Base-by-base conservation (phyloP, 75 land plant genomes). In the Sequoia sempervirens region DNA sequence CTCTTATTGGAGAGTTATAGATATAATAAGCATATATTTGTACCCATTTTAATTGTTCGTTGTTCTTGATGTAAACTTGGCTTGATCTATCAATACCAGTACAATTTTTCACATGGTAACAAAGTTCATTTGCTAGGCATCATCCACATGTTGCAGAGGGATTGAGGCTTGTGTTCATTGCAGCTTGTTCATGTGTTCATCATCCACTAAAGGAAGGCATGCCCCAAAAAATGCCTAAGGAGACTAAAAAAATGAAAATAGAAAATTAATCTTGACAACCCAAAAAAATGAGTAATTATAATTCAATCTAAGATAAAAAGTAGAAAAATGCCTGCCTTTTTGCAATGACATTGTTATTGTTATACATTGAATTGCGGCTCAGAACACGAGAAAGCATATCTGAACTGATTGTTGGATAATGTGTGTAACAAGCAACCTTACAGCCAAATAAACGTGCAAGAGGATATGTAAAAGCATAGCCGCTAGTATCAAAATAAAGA, bases 381-480 rank as follows among this genome's bases (percentile, higher is more conserved):
- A 84, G 89, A 82, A 98, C 99, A 81, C 99, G 92, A 47, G 94
- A 88, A 64, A 98, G 80, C 99, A 98, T 98, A 75, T 98, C 99
- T 47, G 91, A 89, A 84, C 99, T 98, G 84, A 98, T 95, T 18
- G 99, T 98, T 20, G 99, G 99, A 81, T 98, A 98, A 86, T 98
- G 99, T 6, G 99, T 98, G 84, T 98, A 98, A 86, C 97, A 94
- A 53, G 94, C 87, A 38, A 98, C 95, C 85, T 87, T 91, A 84
- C 99, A 98, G n/a, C 99, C 99, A 89, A 95, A 93, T 18, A 91
- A 23, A 82, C 98, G 87, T 20, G 99, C 99, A 80, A 98, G 76
- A 14, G 98, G 99, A 86, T 98, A 98, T 37, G 98, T 94, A 82
- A 98, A 98, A 20, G 99, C 99, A 91, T 98, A 94, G 11, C 99